phyloP scores from a whole-genome alignment of 2,329 filamentous ascomycete genomes.

The Atkinsonella hypoxylon region DNA sequence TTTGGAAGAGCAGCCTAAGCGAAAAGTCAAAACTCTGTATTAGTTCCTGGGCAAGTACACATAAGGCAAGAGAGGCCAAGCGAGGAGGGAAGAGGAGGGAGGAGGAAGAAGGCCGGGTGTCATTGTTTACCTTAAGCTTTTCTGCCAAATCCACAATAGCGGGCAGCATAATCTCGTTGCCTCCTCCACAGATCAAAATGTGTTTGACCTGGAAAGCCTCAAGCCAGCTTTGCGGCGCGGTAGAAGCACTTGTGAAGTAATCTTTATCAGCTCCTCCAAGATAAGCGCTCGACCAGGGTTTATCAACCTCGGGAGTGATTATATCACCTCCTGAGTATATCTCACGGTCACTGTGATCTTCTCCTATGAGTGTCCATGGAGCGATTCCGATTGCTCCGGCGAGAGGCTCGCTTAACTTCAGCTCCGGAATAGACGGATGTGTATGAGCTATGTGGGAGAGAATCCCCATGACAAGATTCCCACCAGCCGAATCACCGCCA shows the following conservation, averaged over 20 bases:
- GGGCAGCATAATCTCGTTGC: conserved; percentile 12
- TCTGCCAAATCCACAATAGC: conserved; percentile 9
- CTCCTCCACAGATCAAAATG: conserved; percentile 10
- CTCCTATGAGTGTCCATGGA: conserved; percentile 11
- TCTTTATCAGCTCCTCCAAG: conserved; percentile 8
- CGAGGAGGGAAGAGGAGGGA: neutral
- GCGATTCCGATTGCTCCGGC: conserved; percentile 9
- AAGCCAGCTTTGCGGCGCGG: conserved; percentile 12
- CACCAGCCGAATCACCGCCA: conserved; percentile 14
- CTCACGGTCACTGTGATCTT: conserved; percentile 4
- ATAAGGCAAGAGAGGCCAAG: neutral
- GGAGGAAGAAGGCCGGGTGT: too few species aligned
- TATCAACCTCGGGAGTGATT: conserved; percentile 8
- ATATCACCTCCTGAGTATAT: conserved; percentile 11
- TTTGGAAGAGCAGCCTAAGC: conserved; percentile 9
- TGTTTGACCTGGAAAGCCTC: conserved; percentile 9
- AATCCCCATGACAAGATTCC: conserved; percentile 12
- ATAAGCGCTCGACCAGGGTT: conserved; percentile 8
- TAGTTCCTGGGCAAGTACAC: neutral
- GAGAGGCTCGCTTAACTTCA: conserved; percentile 9
- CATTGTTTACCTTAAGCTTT: conserved; percentile 9
- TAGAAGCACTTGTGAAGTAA: conserved; percentile 10
- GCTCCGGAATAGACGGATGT: conserved; percentile 10
- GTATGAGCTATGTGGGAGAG: conserved; percentile 12
- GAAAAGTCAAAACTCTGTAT: neutral